Conservation (phyloP, 805 yeast species). For the Suhomyces canberraensis region DNA sequence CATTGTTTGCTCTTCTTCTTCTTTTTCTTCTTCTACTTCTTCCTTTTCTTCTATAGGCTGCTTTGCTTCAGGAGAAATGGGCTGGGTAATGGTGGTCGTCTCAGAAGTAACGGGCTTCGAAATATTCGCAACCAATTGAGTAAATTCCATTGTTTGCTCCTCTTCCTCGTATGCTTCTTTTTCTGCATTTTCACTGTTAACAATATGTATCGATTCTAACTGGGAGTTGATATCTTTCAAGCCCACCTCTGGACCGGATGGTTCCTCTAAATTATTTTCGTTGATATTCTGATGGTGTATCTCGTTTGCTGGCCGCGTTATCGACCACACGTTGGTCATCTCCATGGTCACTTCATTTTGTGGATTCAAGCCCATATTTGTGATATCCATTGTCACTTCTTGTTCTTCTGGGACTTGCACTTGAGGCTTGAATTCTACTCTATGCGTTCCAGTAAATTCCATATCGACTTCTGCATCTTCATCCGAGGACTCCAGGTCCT, state of each 20-base stretch:
- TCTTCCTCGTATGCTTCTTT: too few relatives aligned
- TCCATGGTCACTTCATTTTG: conserved; percentile 9
- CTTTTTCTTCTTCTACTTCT: conserved; percentile 3
- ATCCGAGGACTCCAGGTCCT: conserved; percentile 3
- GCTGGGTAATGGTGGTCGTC: too few relatives aligned
- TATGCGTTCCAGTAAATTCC: conserved; percentile 17
- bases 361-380: background rate
- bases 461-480: conserved; percentile 18
- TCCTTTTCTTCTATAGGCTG: too few relatives aligned
- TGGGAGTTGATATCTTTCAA: too few relatives aligned
- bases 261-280: too few relatives aligned
- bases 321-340: conserved; percentile 4
- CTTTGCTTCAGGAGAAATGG: too few relatives aligned
- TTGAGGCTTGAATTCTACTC: background rate
- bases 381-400: conserved; percentile 19
- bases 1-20: conserved; percentile 9
- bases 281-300: too few relatives aligned
- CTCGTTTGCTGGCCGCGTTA: background rate
- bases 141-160: conserved; percentile 6
- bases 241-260: too few relatives aligned
- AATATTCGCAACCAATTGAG: background rate
- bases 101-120: too few relatives aligned
- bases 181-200: too few relatives aligned
- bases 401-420: conserved; percentile 2
- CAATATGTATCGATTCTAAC: too few relatives aligned